A percentile compares a stretch with the other conserved stretches of the same genome.
These are phyloP conservation scores for Colletotrichum shisoi DNA, from an alignment of 2,329 filamentous ascomycete species.

Conservation along the genomic window DNA sequence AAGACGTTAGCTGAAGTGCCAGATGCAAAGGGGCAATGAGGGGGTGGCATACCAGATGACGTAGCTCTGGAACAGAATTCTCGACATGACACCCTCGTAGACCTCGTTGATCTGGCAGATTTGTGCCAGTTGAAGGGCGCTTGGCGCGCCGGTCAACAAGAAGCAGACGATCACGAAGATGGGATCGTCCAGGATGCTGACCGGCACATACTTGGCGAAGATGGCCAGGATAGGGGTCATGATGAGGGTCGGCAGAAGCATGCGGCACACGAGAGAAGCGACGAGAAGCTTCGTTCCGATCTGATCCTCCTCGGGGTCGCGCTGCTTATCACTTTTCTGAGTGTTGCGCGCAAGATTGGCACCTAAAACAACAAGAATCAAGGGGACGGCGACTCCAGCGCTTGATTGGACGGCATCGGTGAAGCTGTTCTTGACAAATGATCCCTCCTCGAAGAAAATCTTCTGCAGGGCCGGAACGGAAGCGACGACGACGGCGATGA, in stretches of 20 bases:
- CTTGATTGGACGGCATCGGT: constrained; percentile 86
- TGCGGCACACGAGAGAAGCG: constrained; percentile 84
- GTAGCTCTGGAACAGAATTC: constrained; percentile 93
- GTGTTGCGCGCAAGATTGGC: constrained; percentile 95
- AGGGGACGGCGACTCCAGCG: constrained; percentile 88
- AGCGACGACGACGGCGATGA: constrained; percentile 87
- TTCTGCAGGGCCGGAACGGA: constrained; percentile 83
- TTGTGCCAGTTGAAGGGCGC: constrained; percentile 91
- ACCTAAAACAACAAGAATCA: constrained; percentile 94
- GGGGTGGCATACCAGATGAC: constrained; percentile 79
- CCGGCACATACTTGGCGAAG: constrained; percentile 85
- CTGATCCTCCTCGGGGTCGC: constrained; percentile 73
- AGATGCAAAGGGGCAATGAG: background rate
- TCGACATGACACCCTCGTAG: constrained; percentile 93
- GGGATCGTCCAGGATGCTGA: constrained; percentile 95
- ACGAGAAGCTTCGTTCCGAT: constrained; percentile 80
- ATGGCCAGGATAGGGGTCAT: constrained; percentile 92
- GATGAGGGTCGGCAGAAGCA: constrained; percentile 88
- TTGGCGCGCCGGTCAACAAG: constrained; percentile 91
- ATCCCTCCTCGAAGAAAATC: constrained; percentile 86
- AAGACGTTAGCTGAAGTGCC: constrained; percentile 38
- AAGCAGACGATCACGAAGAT: constrained; percentile 99
- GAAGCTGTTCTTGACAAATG: constrained; percentile 91
- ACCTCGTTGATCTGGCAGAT: constrained; percentile 99
- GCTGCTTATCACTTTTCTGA: constrained; percentile 69